Conservation (phyloP, 495 filamentous ascomycete species). For the Penicillium goetzii region DNA sequence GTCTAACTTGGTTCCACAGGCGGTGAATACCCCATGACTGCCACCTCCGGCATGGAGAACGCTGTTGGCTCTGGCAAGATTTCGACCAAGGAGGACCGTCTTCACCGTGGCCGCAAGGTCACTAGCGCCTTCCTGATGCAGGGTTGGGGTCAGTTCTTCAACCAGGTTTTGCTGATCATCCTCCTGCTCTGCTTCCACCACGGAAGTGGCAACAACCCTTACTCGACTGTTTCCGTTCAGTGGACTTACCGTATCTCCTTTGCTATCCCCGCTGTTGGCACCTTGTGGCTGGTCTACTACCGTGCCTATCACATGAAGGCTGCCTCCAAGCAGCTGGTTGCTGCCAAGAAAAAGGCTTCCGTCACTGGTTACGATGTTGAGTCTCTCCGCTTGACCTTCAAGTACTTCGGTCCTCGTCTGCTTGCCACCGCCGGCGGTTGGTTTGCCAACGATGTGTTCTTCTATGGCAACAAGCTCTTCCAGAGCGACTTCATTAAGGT, state of each 20-base stretch:
- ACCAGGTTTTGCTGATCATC: constrained; percentile 83
- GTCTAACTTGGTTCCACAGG: constrained; percentile 29
- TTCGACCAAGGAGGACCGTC: constrained; percentile 85
- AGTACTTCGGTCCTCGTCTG: constrained; percentile 78
- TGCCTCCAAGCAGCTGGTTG: constrained; percentile 70
- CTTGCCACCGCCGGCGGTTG: constrained; percentile 83
- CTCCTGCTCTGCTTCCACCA: constrained; percentile 81
- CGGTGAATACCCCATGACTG: constrained; percentile 94
- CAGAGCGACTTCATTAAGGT: constrained; percentile 82
- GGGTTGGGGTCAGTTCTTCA: constrained; percentile 92
- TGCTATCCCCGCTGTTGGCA: constrained; percentile 81
- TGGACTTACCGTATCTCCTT: constrained; percentile 88
- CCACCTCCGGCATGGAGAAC: constrained; percentile 94
- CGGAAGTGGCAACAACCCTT: constrained; percentile 70
- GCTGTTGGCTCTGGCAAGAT: constrained; percentile 80
- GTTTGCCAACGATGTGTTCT: constrained; percentile 95
- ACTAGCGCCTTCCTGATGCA: constrained; percentile 96
- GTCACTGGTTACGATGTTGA: constrained; percentile 88
- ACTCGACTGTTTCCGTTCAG: constrained; percentile 69
- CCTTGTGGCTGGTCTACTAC: constrained; percentile 91
- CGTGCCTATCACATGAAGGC: constrained; percentile 85
- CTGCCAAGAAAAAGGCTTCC: constrained; percentile 78
- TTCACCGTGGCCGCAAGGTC: constrained; percentile 91
- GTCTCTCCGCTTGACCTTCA: constrained; percentile 74
- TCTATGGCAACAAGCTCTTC: constrained; percentile 98